phyloP scores from a whole-genome alignment of 139 green algal species.

The Pleodorina starrii region DNA sequence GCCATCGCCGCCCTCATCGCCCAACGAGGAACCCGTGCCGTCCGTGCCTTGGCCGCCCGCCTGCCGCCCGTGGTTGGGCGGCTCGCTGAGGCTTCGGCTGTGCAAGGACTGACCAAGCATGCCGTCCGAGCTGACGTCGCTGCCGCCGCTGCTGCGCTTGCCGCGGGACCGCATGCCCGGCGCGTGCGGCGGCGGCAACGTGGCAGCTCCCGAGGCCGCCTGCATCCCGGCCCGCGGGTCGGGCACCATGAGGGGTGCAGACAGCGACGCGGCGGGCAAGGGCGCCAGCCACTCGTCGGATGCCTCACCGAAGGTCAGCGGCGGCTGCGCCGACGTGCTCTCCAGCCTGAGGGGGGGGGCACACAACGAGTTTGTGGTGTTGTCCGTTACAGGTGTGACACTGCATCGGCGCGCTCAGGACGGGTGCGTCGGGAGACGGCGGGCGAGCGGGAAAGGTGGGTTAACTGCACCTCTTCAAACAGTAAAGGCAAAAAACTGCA shows the following conservation, averaged over 20 bases:
- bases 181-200: background rate
- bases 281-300: conserved; percentile 48
- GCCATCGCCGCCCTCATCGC: conserved; percentile 3
- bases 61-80: conserved; percentile 16
- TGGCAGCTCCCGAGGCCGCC: background rate
- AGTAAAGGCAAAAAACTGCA: too few species aligned
- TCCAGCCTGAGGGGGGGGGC: conserved; percentile 25
- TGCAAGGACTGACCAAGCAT: conserved; percentile 11
- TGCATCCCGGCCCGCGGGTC: background rate
- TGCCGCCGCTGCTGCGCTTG: conserved; percentile 32
- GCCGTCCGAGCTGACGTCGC: conserved; percentile 17
- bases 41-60: background rate
- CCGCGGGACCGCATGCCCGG: background rate
- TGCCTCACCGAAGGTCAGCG: conserved; percentile 24
- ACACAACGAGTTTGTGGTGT: background rate
- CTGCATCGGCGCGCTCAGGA: too few species aligned
- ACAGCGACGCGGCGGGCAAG: background rate
- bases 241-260: background rate
- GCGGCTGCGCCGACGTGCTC: background rate
- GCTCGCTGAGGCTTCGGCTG: conserved; percentile 42
- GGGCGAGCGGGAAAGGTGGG: too few species aligned
- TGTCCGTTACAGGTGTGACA: too few species aligned
- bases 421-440: too few species aligned
- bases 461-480: too few species aligned
- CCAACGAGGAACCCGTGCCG: background rate